Conservation (phyloP, 768 basidiomycete species). For the Psilocybe azurescens region DNA sequence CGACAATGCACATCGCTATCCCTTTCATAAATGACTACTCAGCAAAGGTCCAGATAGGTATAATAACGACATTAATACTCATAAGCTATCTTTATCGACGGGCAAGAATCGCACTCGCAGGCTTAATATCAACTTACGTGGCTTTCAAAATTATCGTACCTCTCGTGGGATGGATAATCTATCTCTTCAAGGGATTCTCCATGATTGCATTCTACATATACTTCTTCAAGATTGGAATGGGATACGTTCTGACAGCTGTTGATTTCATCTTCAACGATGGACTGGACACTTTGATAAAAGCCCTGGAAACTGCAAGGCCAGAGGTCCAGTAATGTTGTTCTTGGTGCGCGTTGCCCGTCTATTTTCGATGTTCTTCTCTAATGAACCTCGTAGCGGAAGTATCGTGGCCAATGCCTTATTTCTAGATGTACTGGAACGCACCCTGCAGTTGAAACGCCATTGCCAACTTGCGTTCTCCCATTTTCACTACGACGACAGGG, state of each 20-base stretch:
- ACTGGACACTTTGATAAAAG: conserved; percentile 15
- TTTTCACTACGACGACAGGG: too few relatives aligned
- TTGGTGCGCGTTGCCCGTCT: background rate
- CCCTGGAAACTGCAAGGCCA: conserved; percentile 14
- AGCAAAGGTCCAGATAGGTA: conserved; percentile 30
- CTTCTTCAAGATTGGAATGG: conserved; percentile 35
- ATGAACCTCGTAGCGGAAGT: too few relatives aligned
- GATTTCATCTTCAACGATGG: conserved; percentile 23
- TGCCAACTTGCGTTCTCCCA: too few relatives aligned
- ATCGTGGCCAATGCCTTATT: too few relatives aligned
- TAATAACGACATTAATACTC: conserved; percentile 31
- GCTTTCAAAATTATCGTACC: conserved; percentile 32
- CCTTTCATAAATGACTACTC: conserved; percentile 36
- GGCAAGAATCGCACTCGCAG: conserved; percentile 27
- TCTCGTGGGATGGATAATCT: conserved; percentile 25
- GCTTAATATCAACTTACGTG: conserved; percentile 29
- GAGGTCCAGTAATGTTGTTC: background rate
- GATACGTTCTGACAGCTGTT: conserved; percentile 25
- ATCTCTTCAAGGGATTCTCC: conserved; percentile 35
- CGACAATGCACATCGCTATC: conserved; percentile 21
- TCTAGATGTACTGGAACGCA: too few relatives aligned
- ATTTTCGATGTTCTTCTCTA: background rate
- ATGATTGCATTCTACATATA: conserved; percentile 41
- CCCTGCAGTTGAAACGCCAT: too few relatives aligned
- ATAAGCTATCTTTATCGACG: conserved; percentile 34